These are phyloP conservation scores for Rhytidhysteron rufulum DNA, from an alignment of 2,329 filamentous ascomycete species.

Conservation along the genomic window DNA sequence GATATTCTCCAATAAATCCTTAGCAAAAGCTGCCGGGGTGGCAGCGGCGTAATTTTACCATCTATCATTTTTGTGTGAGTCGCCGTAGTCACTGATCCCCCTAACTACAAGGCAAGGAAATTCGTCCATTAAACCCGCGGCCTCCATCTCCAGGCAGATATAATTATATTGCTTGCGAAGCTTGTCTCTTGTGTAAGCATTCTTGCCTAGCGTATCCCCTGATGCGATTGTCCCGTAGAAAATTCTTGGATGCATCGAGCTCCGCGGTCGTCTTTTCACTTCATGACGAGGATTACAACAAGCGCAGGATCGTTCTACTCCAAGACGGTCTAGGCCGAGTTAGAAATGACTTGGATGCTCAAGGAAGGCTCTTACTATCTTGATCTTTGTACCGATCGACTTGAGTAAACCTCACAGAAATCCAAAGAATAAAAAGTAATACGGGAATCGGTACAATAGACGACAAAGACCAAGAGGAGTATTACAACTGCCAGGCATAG, in stretches of 20 bases:
- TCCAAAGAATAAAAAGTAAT: too few species aligned
- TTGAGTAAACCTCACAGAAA: too few species aligned
- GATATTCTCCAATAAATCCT: slow-evolving; percentile 15
- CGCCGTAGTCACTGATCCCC: slow-evolving; percentile 23
- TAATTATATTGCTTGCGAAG: neutral
- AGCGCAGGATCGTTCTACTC: too few species aligned
- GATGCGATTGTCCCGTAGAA: slow-evolving; percentile 6
- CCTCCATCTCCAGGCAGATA: slow-evolving; percentile 14
- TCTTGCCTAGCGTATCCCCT: slow-evolving; percentile 3
- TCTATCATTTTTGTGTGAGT: slow-evolving; percentile 20
- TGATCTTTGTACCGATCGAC: too few species aligned
- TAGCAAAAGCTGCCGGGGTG: slow-evolving; percentile 14
- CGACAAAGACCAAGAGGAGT: too few species aligned
- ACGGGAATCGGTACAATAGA: too few species aligned
- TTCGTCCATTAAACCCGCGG: slow-evolving; percentile 12
- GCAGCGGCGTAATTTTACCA: slow-evolving; percentile 19
- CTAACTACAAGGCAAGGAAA: slow-evolving; percentile 23
- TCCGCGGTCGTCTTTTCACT: neutral
- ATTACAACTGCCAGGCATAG: too few species aligned
- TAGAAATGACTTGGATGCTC: too few species aligned
- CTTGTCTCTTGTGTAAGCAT: neutral
- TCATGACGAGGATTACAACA: neutral
- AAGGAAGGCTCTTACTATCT: too few species aligned
- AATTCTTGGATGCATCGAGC: neutral
- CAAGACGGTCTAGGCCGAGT: too few species aligned